A percentile compares a stretch with the other conserved stretches of the same genome.
phyloP scores from a whole-genome alignment of 345 rosid species.

The Eucalyptus fibrosa region DNA sequence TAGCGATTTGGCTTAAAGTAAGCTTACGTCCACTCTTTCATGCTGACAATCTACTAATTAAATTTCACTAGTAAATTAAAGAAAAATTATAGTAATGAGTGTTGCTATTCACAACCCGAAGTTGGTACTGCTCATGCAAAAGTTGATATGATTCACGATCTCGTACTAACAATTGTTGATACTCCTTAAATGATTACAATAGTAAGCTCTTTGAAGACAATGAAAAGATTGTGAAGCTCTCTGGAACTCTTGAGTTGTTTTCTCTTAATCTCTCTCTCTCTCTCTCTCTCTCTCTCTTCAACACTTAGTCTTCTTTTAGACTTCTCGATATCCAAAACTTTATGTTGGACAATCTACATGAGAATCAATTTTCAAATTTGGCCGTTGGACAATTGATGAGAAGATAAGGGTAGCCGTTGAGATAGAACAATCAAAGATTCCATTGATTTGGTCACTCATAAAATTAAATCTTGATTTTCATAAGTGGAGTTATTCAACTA shows the following conservation, averaged over 20 bases:
- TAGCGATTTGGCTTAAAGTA: not conserved
- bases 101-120: not conserved
- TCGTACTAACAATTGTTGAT: not conserved
- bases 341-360: not conserved
- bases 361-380: too few relatives aligned
- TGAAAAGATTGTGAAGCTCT: not conserved
- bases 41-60: too few relatives aligned
- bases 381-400: not conserved
- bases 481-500: not conserved
- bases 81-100: not conserved
- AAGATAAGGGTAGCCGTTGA: not conserved
- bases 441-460: not conserved
- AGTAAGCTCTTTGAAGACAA: not conserved
- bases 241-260: not conserved
- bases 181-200: not conserved
- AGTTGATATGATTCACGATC: not conserved
- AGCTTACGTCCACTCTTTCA: too few relatives aligned
- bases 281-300: too few relatives aligned
- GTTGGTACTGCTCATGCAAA: not conserved
- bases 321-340: not conserved
- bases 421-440: not conserved
- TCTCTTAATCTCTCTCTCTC: too few relatives aligned
- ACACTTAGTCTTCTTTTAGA: not conserved
- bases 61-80: not conserved
- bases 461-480: too few relatives aligned